These are phyloP conservation scores for Sergeia podlipaevii DNA, from an alignment of 208 protist species.

Conservation along the genomic window DNA sequence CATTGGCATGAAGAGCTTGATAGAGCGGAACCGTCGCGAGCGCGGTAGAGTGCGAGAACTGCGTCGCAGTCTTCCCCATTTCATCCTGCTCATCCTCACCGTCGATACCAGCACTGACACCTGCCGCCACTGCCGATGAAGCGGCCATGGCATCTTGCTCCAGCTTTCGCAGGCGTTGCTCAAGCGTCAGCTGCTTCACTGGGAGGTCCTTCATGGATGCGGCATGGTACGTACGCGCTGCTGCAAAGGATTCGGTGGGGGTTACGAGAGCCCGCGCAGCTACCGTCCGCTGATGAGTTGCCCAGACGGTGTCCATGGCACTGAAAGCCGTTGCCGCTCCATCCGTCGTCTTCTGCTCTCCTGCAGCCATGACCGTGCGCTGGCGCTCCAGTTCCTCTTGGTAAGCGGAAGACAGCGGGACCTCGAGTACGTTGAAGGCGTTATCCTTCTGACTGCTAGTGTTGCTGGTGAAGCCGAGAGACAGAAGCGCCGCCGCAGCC, in stretches of 20 bases:
- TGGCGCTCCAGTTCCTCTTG: neutral
- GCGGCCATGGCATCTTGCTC: slow-evolving; percentile 18
- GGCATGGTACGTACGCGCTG: slow-evolving; percentile 43
- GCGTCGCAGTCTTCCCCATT: slow-evolving; percentile 1
- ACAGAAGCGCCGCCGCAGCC: slow-evolving; percentile 6
- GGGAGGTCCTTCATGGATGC: slow-evolving; percentile 69
- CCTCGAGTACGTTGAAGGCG: neutral
- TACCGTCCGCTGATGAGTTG: slow-evolving; percentile 33
- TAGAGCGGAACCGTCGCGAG: slow-evolving; percentile 82
- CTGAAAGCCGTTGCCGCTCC: slow-evolving; percentile 30
- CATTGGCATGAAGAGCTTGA: slow-evolving; percentile 80
- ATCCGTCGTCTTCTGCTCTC: slow-evolving; percentile 1
- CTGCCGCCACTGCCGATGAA: neutral
- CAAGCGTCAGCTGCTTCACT: slow-evolving; percentile 57
- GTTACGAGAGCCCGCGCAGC: slow-evolving; percentile 45
- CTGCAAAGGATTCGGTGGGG: slow-evolving; percentile 50
- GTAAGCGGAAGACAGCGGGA: neutral
- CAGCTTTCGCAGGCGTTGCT: slow-evolving; percentile 66
- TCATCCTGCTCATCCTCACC: neutral
- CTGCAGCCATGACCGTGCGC: neutral
- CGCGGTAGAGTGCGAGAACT: slow-evolving; percentile 35
- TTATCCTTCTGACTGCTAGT: no score
- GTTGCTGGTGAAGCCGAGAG: no score
- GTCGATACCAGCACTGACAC: neutral
- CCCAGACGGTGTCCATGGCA: slow-evolving; percentile 42